Evolutionary conservation across 2,329 filamentous ascomycete species (phyloP).

Genomic region (Paramyrothecium roridum): DNA sequence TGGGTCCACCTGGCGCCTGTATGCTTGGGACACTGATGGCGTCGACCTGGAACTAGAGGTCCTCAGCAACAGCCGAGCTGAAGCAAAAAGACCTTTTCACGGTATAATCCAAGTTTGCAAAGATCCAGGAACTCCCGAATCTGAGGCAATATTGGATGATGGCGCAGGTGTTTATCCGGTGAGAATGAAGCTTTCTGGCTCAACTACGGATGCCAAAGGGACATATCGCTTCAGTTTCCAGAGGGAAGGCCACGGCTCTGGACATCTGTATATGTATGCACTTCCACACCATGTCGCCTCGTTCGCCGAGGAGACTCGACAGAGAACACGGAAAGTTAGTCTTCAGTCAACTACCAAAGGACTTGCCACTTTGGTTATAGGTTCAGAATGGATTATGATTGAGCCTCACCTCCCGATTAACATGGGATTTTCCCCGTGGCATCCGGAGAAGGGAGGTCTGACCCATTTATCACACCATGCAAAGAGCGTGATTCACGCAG

Average conservation of each 20-base stretch:
- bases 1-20: slow-evolving; percentile 74
- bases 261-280: slow-evolving; percentile 76
- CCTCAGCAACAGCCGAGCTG: slow-evolving; percentile 61
- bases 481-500: slow-evolving; percentile 54
- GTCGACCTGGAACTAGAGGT: slow-evolving; percentile 65
- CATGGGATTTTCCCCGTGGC: slow-evolving; percentile 81
- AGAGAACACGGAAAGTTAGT: slow-evolving; percentile 51
- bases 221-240: slow-evolving; percentile 71
- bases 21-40: slow-evolving; percentile 61
- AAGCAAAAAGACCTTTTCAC: slow-evolving; percentile 64
- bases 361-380: slow-evolving; percentile 67
- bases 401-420: slow-evolving; percentile 69
- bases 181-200: slow-evolving; percentile 61
- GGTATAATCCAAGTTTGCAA: slow-evolving; percentile 85
- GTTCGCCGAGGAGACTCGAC: slow-evolving; percentile 58
- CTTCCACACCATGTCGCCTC: slow-evolving; percentile 82
- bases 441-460: slow-evolving; percentile 46
- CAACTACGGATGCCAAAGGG: slow-evolving; percentile 55
- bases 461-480: slow-evolving; percentile 47
- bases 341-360: slow-evolving; percentile 87
- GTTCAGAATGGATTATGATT: slow-evolving; percentile 72
- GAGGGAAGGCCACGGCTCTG: slow-evolving; percentile 62
- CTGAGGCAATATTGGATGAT: slow-evolving; percentile 69
- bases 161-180: slow-evolving; percentile 73
- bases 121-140: slow-evolving; percentile 52